Base-by-base conservation (phyloP, 495 filamentous ascomycete genomes). In the Aspergillus bertholletiae region DNA sequence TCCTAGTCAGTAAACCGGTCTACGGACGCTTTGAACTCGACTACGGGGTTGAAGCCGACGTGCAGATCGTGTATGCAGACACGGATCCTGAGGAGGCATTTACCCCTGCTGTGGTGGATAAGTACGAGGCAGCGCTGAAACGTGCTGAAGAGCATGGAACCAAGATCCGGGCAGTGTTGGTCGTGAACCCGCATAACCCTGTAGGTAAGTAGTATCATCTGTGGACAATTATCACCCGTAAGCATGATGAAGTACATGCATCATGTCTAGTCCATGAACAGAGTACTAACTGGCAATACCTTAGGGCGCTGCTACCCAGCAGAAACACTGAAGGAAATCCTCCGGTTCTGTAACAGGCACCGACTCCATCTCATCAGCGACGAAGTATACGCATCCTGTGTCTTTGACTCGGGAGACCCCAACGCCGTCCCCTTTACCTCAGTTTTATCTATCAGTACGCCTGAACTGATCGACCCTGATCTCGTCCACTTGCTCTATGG, bases 401-500 rank as follows among this genome's bases (percentile, higher is more conserved):
- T 82, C 0, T 86, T 76, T 58, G 68, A 70, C 18, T 61, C 68
- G 0, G 65, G 67, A 7, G 59, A 71, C 23, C 57, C 64, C 5
- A 46, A 59, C 0, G 69, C 72, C n/a, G 54, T 69, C 8, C 64
- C 67, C 1, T 88, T 88, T 62, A 70, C 67, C 1, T 83, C 79
- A 1, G 68, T 80, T 6, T 67, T 82, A 0, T 72, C 80, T 0
- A 60, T 86, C 32, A 66, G 80, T 46, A 35, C 61, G 0, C 28
- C 48, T 8, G 68, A 63, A 0, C 57, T 82, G 21, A 84, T 86
- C 20, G 68, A 81, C 46, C 67, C 75, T 15, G 50, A 62, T 5
- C 65, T 71, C 11, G 65, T 88, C 0, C 84, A 88, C 63, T 70
- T 84, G 9, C 55, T 86, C 3, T 87, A 82, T 51, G 83, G 84